Evolutionary conservation across 208 protist species (phyloP).

Genomic region (Leptomonas pyrrhocoris): DNA sequence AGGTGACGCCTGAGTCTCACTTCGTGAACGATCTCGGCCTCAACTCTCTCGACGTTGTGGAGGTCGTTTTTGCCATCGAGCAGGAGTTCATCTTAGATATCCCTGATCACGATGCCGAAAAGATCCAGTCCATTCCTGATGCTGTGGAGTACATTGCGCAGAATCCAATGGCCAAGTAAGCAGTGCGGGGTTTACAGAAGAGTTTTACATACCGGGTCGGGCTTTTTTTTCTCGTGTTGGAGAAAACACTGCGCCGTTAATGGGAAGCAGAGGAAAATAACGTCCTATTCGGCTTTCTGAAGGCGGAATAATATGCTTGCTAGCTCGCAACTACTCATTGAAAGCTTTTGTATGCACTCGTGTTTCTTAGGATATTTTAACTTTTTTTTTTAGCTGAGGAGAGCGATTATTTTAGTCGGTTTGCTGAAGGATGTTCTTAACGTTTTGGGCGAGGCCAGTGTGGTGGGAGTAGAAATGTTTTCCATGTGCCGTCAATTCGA

Average conservation of each 20-base stretch:
- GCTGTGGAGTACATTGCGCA: conserved; percentile 95
- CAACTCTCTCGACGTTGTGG: conserved; percentile 95
- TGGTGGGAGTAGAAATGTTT: not conserved
- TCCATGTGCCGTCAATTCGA: not conserved
- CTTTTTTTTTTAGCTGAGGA: not conserved
- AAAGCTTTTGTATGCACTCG: conserved; percentile 5
- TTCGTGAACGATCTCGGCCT: conserved; percentile 96
- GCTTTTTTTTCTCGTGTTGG: not conserved
- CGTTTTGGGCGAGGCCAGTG: no score
- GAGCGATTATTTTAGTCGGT: not conserved
- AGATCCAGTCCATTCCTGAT: conserved; percentile 93
- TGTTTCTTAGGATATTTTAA: conserved; percentile 32
- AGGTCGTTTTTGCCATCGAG: conserved; percentile 95
- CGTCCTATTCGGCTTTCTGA: no score
- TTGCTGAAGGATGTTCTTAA: no score
- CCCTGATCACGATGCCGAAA: conserved; percentile 96
- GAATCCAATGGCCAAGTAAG: conserved; percentile 96
- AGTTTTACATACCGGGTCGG: not conserved
- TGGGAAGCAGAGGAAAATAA: no score
- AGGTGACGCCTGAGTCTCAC: conserved; percentile 91
- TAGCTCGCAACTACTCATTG: not conserved
- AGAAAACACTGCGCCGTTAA: not conserved
- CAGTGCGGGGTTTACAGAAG: not conserved
- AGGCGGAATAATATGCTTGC: not conserved
- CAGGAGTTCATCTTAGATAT: conserved; percentile 97